These are phyloP conservation scores for Raddia distichophylla DNA, from an alignment of 176 grass and related monocot genomes.

Conservation along the genomic window DNA sequence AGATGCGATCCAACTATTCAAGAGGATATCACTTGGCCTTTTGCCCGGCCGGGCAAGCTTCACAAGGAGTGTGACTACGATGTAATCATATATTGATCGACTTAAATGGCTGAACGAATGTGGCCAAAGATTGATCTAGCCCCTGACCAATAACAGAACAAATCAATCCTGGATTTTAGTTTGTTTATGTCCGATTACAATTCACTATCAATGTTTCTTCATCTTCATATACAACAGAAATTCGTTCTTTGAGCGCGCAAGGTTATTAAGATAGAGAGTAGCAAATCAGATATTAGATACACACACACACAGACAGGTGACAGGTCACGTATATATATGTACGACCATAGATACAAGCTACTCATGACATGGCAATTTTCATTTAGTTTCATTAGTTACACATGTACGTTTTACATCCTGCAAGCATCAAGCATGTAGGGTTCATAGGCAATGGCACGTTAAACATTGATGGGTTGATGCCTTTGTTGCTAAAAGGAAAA, in stretches of 20 bases:
- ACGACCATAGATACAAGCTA: background rate
- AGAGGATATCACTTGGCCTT: no score
- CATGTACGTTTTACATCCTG: background rate
- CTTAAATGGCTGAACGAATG: constrained; percentile 1
- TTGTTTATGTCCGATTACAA: background rate
- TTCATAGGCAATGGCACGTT: no score
- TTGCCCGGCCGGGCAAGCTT: no score
- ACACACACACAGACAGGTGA: background rate
- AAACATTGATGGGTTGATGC: background rate
- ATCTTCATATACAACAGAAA: background rate
- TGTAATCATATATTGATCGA: no score
- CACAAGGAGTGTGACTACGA: no score
- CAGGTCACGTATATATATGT: no score
- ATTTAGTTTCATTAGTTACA: background rate
- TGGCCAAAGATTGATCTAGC: background rate
- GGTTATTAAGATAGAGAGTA: background rate
- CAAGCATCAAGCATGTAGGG: background rate
- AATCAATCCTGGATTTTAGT: background rate
- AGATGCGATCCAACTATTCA: no score
- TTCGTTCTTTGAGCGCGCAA: background rate
- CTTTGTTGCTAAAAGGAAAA: background rate
- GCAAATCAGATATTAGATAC: background rate
- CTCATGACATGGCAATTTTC: background rate
- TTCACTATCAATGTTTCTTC: background rate
- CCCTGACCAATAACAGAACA: background rate